These are phyloP conservation scores for Arachnomyces sp. DNA, from an alignment of 2,329 filamentous ascomycete species.

Conservation along the genomic window DNA sequence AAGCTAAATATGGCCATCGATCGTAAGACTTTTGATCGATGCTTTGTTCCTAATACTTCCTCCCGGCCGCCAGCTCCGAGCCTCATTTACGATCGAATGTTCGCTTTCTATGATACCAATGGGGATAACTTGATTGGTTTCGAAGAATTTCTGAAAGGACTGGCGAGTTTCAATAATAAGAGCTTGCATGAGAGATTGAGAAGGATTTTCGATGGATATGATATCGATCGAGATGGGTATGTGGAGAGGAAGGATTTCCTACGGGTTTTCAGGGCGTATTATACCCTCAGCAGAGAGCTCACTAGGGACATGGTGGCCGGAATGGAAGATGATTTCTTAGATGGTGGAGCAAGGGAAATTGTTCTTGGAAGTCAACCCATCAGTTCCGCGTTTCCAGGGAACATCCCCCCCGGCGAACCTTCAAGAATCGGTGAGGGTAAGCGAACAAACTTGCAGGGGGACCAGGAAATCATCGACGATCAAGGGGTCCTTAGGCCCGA, in stretches of 20 bases:
- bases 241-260: conserved; percentile 81
- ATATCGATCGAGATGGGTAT: conserved; percentile 79
- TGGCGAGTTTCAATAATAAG: conserved; percentile 56
- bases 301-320: conserved; percentile 74
- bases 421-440: conserved; percentile 60
- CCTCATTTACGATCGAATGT: conserved; percentile 91
- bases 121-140: conserved; percentile 84
- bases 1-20: conserved; percentile 77
- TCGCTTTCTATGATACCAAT: conserved; percentile 91
- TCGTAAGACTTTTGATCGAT: conserved; percentile 83
- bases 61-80: conserved; percentile 70
- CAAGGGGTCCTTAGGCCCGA: conserved; percentile 53
- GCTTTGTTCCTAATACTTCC: conserved; percentile 78
- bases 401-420: conserved; percentile 55
- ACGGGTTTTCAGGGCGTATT: conserved; percentile 86
- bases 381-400: conserved; percentile 67
- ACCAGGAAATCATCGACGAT: conserved; percentile 55
- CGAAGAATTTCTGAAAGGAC: conserved; percentile 76
- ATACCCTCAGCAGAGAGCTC: conserved; percentile 80
- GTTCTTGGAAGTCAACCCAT: conserved; percentile 67
- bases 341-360: conserved; percentile 66
- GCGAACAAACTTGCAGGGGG: conserved; percentile 52
- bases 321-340: conserved; percentile 68
- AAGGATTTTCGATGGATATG: conserved; percentile 79
- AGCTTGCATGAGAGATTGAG: conserved; percentile 57